phyloP scores from a whole-genome alignment of 345 rosid species.

The Camelina neglecta region DNA sequence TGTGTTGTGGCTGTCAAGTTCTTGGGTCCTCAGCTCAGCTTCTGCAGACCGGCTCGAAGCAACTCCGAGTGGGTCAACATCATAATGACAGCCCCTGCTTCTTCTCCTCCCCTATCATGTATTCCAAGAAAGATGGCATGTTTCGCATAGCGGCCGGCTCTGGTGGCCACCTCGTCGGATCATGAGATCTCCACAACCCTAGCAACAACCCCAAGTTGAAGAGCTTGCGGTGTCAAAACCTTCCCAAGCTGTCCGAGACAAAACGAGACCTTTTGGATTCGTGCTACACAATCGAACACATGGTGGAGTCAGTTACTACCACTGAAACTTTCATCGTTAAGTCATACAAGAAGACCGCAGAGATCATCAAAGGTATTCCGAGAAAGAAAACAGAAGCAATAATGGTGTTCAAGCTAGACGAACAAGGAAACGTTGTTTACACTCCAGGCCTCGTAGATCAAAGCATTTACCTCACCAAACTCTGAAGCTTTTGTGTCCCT shows the following conservation, averaged over 20 bases:
- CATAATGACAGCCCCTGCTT: not conserved
- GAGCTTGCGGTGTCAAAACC: not conserved
- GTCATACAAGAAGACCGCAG: not conserved
- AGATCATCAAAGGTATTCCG: not conserved
- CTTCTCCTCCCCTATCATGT: slow-evolving; percentile 3
- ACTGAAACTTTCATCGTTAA: not conserved
- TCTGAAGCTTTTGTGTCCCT: not conserved
- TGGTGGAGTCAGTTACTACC: not conserved
- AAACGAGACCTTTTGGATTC: not conserved
- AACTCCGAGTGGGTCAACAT: slow-evolving; percentile 1
- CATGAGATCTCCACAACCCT: not conserved
- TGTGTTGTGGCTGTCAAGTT: slow-evolving; percentile 1
- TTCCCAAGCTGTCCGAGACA: not conserved
- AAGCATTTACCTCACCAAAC: not conserved
- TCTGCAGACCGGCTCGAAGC: not conserved
- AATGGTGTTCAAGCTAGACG: not conserved
- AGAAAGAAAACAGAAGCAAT: not conserved
- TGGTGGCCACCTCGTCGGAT: not conserved
- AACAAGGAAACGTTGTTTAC: not conserved
- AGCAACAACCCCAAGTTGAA: slow-evolving; percentile 3
- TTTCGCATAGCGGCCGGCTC: not conserved
- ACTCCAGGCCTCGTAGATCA: not conserved
- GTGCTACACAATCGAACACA: not conserved
- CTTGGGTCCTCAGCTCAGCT: not conserved
- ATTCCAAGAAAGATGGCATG: not conserved